Percentiles rank a stretch among this genome's conserved stretches.
Evolutionary conservation across 2,329 filamentous ascomycete genomes (phyloP).

Genomic region (Mycogone perniciosa): DNA sequence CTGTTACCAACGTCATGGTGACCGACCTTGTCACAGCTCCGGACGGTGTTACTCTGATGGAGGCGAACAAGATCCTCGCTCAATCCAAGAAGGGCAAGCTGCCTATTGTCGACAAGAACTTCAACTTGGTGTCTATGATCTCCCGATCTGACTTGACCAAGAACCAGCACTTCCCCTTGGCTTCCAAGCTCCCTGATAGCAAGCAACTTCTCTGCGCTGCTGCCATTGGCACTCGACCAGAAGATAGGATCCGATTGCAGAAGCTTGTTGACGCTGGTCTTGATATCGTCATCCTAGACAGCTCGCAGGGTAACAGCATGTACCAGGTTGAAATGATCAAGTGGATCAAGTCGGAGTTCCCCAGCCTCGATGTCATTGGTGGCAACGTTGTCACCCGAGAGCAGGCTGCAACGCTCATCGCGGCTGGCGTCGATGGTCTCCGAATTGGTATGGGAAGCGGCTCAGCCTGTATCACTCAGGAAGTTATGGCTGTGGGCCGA

Average conservation of each 20-base stretch:
- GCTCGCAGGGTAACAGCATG: conserved; percentile 95
- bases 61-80: conserved; percentile 89
- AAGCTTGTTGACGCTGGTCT: conserved; percentile 91
- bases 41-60: conserved; percentile 71
- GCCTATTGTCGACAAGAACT: conserved; percentile 76
- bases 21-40: conserved; percentile 86
- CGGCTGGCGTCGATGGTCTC: conserved; percentile 89
- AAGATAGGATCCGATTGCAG: conserved; percentile 81
- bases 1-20: conserved; percentile 89
- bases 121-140: conserved; percentile 86
- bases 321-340: conserved; percentile 99
- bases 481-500: conserved; percentile 98
- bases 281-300: conserved; percentile 92
- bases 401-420: conserved; percentile 87
- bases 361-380: conserved; percentile 85
- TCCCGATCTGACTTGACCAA: conserved; percentile 95
- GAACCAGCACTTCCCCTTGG: conserved; percentile 94
- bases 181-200: conserved; percentile 91
- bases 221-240: conserved; percentile 88
- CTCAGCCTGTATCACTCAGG: conserved; percentile 97
- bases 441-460: conserved; percentile 99
- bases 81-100: conserved; percentile 98
- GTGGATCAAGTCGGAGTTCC: conserved; percentile 84
- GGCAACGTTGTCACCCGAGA: conserved; percentile 98
- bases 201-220: conserved; percentile 97